These are phyloP conservation scores for Lepidopterella palustris DNA, from an alignment of 495 filamentous ascomycete genomes.

Conservation along the genomic window DNA sequence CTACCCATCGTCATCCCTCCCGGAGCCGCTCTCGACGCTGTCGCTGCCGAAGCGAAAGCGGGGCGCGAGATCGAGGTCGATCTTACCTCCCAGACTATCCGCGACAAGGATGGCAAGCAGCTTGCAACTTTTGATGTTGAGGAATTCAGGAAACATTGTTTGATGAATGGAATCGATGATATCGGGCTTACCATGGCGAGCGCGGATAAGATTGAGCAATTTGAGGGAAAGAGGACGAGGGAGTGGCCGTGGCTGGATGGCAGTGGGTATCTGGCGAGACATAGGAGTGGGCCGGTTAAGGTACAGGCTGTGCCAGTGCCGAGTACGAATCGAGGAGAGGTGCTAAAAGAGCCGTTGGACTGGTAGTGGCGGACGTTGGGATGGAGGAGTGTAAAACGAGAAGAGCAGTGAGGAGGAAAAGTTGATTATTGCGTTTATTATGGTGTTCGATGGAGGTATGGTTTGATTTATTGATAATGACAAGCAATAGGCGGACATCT, in stretches of 20 bases:
- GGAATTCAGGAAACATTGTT: constrained; percentile 85
- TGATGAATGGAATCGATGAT: constrained; percentile 92
- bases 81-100: constrained; percentile 77
- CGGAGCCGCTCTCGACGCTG: constrained; percentile 54
- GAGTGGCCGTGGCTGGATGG: constrained; percentile 94
- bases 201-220: constrained; percentile 78
- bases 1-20: constrained; percentile 74
- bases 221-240: constrained; percentile 67
- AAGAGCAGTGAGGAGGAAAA: neutral
- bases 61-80: constrained; percentile 89
- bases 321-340: constrained; percentile 84
- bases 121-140: constrained; percentile 81
- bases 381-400: neutral
- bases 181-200: constrained; percentile 91
- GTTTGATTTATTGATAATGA: neutral
- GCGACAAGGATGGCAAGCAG: constrained; percentile 61
- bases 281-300: constrained; percentile 56
- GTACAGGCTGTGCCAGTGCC: constrained; percentile 81
- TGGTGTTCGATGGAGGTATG: too few species aligned
- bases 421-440: neutral
- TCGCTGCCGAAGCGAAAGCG: constrained; percentile 73
- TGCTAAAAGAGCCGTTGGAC: constrained; percentile 78
- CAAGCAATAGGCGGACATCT: neutral
- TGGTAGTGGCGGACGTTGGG: constrained; percentile 53
- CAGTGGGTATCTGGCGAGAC: constrained; percentile 69